These are phyloP conservation scores for Tulasnella sp. DNA, from an alignment of 768 basidiomycete genomes.

Conservation along the genomic window DNA sequence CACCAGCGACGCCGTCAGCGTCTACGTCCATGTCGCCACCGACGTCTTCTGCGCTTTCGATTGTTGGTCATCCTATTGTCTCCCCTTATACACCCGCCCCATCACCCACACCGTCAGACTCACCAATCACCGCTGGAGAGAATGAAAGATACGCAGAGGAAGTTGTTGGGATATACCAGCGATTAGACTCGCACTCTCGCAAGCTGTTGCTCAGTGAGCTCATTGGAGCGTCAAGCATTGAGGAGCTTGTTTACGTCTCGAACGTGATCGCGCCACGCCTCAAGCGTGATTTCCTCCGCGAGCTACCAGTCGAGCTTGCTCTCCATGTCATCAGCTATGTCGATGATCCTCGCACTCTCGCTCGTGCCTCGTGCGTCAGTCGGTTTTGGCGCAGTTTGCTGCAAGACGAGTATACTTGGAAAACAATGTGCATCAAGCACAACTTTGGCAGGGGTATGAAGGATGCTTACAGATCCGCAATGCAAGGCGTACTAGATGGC, in stretches of 20 bases:
- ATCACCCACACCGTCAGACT: constrained; percentile 10
- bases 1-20: too few relatives aligned
- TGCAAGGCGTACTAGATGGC: too few relatives aligned
- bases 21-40: too few relatives aligned
- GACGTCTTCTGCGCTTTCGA: too few relatives aligned
- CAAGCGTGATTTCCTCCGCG: constrained; percentile 29
- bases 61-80: too few relatives aligned
- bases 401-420: constrained; percentile 71
- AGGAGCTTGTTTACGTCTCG: constrained; percentile 15
- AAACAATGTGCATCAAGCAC: constrained; percentile 49
- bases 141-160: not conserved
- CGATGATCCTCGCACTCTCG: constrained; percentile 58
- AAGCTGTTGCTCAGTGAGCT: constrained; percentile 15
- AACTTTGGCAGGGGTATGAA: constrained; percentile 28
- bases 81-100: constrained; percentile 14
- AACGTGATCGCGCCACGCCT: constrained; percentile 18
- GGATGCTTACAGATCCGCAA: constrained; percentile 13
- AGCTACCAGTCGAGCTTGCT: constrained; percentile 56
- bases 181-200: constrained; percentile 9
- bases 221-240: constrained; percentile 13
- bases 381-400: constrained; percentile 56
- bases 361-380: constrained; percentile 57
- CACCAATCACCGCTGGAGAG: not conserved
- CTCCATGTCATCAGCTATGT: constrained; percentile 65
- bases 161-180: not conserved